These are phyloP conservation scores for Dalechampia spathulata DNA, from an alignment of 441 rosid genomes.

Conservation along the genomic window DNA sequence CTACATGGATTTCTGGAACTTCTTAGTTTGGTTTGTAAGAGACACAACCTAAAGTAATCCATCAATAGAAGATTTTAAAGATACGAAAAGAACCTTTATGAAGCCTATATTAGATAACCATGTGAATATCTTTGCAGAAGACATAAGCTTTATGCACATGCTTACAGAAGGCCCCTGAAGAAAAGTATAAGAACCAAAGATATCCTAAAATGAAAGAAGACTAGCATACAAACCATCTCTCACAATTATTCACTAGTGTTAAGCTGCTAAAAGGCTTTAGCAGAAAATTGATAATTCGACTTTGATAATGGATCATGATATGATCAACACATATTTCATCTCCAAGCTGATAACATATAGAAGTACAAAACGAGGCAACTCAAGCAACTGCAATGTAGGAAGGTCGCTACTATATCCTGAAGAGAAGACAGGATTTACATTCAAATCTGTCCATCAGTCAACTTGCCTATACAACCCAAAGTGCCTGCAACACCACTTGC, in stretches of 20 bases:
- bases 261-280: slow-evolving; percentile 17
- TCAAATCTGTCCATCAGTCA: slow-evolving; percentile 33
- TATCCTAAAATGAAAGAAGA: slow-evolving; percentile 8
- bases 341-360: slow-evolving; percentile 13
- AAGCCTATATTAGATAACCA: too few species aligned
- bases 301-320: slow-evolving; percentile 8
- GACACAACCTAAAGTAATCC: not conserved
- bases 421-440: slow-evolving; percentile 26
- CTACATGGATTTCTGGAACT: not conserved
- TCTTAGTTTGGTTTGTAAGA: too few species aligned
- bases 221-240: slow-evolving; percentile 13
- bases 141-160: slow-evolving; percentile 13
- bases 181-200: not conserved
- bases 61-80: not conserved
- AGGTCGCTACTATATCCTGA: slow-evolving; percentile 26
- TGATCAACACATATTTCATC: slow-evolving; percentile 9
- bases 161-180: slow-evolving; percentile 9
- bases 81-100: too few species aligned
- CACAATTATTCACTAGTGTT: slow-evolving; percentile 7
- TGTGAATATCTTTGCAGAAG: slow-evolving; percentile 3
- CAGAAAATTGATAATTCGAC: slow-evolving; percentile 6
- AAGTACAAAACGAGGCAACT: slow-evolving; percentile 16
- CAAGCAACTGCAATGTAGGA: slow-evolving; percentile 24
- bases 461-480: slow-evolving; percentile 28
- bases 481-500: slow-evolving; percentile 47